Percentiles rank a stretch among this genome's conserved stretches.
phyloP scores from a whole-genome alignment of 2,329 filamentous ascomycete species.

The Cercospora beticola region DNA sequence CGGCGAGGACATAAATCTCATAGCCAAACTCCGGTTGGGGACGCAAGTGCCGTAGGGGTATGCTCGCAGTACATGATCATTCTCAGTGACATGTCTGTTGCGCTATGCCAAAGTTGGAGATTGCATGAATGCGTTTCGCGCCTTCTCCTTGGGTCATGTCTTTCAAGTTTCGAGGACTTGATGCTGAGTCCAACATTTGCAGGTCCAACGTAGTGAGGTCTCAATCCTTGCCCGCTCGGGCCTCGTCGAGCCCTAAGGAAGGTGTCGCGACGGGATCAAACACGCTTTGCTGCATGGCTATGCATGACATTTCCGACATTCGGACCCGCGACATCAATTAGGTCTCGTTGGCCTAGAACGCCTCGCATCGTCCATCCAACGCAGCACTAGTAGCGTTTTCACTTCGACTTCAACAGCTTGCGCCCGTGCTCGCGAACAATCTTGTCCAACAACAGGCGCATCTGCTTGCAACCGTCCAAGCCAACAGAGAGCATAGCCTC shows the following conservation, averaged over 20 bases:
- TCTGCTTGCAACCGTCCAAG: slow-evolving; percentile 85
- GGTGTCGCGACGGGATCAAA: background rate
- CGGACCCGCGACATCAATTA: background rate
- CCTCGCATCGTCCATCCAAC: background rate
- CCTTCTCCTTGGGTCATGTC: background rate
- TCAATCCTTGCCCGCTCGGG: background rate
- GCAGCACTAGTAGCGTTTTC: slow-evolving; percentile 2
- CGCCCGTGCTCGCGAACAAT: slow-evolving; percentile 72
- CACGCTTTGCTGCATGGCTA: background rate
- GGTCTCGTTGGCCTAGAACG: background rate
- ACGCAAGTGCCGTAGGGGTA: background rate
- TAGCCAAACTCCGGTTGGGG: background rate
- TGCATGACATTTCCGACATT: background rate
- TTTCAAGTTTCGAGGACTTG: background rate
- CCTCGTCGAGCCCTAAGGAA: background rate
- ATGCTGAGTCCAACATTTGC: background rate
- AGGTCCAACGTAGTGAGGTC: background rate
- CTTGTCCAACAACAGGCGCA: slow-evolving; percentile 75
- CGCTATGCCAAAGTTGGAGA: background rate
- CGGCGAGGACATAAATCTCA: background rate
- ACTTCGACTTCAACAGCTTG: slow-evolving; percentile 55
- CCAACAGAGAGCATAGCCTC: slow-evolving; percentile 93
- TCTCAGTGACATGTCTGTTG: background rate
- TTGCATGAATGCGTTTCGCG: background rate
- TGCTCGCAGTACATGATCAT: background rate